Percentiles rank a stretch among this genome's conserved stretches.
Evolutionary conservation across 148 eudicot genomes (phyloP).

Genomic region (Simmondsia chinensis): DNA sequence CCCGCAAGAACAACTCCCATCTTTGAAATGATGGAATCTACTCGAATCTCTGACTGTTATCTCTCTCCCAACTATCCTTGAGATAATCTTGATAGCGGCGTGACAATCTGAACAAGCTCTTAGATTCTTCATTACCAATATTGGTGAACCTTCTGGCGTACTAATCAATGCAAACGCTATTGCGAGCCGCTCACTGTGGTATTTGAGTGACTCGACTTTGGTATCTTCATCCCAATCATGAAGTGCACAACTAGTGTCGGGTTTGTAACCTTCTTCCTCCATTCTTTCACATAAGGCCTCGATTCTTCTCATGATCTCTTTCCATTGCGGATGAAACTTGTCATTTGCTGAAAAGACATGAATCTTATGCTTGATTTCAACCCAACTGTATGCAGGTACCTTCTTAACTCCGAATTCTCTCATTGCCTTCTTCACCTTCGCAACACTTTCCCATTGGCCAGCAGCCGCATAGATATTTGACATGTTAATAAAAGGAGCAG

Average conservation of each 20-base stretch:
- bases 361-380: constrained; percentile 48
- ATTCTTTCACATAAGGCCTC: constrained; percentile 36
- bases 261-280: constrained; percentile 50
- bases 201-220: constrained; percentile 45
- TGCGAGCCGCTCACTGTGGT: constrained; percentile 69
- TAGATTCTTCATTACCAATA: constrained; percentile 56
- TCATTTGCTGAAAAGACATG: constrained; percentile 66
- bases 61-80: constrained; percentile 45
- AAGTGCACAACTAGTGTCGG: constrained; percentile 51
- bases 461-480: constrained; percentile 76
- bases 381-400: constrained; percentile 58
- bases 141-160: constrained; percentile 40
- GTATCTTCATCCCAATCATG: constrained; percentile 79
- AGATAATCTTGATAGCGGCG: constrained; percentile 47
- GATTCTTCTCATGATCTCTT: constrained; percentile 38
- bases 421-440: constrained; percentile 42
- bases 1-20: constrained; percentile 61
- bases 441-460: constrained; percentile 62
- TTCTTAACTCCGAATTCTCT: constrained; percentile 42
- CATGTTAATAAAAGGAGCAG: constrained; percentile 61
- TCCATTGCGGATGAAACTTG: constrained; percentile 52
- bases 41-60: constrained; percentile 69
- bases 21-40: constrained; percentile 56
- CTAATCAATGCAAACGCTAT: constrained; percentile 50
- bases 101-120: constrained; percentile 70